A percentile compares a stretch with the other conserved stretches of the same genome.
These are phyloP conservation scores for Herpotrichia juniperi DNA, from an alignment of 2,329 filamentous ascomycete genomes.

Conservation along the genomic window DNA sequence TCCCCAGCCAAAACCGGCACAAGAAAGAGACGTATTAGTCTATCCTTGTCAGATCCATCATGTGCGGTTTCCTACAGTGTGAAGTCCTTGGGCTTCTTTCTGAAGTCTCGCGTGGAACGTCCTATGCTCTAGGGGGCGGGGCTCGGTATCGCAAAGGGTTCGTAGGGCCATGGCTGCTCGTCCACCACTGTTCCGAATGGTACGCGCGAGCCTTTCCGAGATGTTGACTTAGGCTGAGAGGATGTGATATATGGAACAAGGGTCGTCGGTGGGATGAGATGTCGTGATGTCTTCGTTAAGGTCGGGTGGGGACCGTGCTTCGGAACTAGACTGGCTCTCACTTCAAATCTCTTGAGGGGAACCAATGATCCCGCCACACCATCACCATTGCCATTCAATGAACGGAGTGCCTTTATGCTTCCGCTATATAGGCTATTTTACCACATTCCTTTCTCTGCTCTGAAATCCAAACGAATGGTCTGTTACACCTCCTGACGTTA, in stretches of 20 bases:
- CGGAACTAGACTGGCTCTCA: background rate
- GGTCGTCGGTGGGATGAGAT: background rate
- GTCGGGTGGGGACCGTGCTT: no score
- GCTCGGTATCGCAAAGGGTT: constrained; percentile 7
- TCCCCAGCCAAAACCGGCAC: no score
- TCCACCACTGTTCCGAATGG: background rate
- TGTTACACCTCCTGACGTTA: constrained; percentile 25
- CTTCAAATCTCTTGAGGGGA: constrained; percentile 26
- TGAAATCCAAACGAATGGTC: constrained; percentile 28
- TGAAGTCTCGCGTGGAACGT: background rate
- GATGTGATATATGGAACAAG: background rate
- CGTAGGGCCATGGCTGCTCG: background rate
- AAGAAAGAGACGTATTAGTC: no score
- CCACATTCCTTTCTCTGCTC: constrained; percentile 14
- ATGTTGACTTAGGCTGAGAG: constrained; percentile 20
- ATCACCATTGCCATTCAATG: constrained; percentile 37
- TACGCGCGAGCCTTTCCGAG: background rate
- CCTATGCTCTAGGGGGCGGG: constrained; percentile 13
- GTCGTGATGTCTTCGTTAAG: background rate
- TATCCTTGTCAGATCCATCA: background rate
- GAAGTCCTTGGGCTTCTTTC: background rate
- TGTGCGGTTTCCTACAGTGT: background rate
- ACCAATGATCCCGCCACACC: constrained; percentile 22
- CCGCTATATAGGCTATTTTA: constrained; percentile 16
- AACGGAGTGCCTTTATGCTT: constrained; percentile 35